phyloP scores from a whole-genome alignment of 2,329 filamentous ascomycete species.

The Epichloe gansuensis region DNA sequence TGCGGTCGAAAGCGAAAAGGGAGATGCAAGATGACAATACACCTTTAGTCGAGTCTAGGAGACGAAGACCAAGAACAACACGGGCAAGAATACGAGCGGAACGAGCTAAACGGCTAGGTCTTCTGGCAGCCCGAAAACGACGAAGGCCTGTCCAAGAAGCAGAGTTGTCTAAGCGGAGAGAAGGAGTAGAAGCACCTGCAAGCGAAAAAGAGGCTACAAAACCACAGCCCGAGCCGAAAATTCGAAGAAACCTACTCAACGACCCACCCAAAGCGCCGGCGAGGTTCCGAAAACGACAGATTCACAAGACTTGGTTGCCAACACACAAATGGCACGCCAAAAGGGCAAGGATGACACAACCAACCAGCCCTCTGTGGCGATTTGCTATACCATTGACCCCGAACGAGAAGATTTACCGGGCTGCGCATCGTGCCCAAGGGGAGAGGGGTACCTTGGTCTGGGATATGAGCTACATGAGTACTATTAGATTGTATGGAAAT shows the following conservation, averaged over 20 bases:
- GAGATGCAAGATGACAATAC: conserved; percentile 89
- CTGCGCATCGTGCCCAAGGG: conserved; percentile 68
- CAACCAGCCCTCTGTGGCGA: conserved; percentile 72
- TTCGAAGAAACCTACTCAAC: conserved; percentile 57
- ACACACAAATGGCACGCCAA: conserved; percentile 94
- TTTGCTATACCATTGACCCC: conserved; percentile 78
- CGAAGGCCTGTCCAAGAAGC: conserved; percentile 25
- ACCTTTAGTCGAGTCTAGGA: conserved; percentile 56
- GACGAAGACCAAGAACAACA: conserved; percentile 47
- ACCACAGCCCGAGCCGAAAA: conserved; percentile 42
- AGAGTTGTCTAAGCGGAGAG: conserved; percentile 10
- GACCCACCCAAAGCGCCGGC: conserved; percentile 39
- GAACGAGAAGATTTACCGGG: conserved; percentile 78
- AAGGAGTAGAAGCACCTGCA: conserved; percentile 4
- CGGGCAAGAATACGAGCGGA: conserved; percentile 55
- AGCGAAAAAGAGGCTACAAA: conserved; percentile 11
- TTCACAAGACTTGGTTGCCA: conserved; percentile 84
- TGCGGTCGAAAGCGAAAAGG: conserved; percentile 53
- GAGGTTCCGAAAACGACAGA: conserved; percentile 74
- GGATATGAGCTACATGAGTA: conserved; percentile 92
- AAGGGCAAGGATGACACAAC: conserved; percentile 73
- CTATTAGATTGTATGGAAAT: conserved; percentile 62
- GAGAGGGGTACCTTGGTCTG: conserved; percentile 69
- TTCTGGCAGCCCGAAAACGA: conserved; percentile 45
- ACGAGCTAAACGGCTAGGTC: conserved; percentile 57